Evolutionary conservation across 1,284 basidiomycete genomes (phyloP).

Genomic region (Leccinum ambiguum): DNA sequence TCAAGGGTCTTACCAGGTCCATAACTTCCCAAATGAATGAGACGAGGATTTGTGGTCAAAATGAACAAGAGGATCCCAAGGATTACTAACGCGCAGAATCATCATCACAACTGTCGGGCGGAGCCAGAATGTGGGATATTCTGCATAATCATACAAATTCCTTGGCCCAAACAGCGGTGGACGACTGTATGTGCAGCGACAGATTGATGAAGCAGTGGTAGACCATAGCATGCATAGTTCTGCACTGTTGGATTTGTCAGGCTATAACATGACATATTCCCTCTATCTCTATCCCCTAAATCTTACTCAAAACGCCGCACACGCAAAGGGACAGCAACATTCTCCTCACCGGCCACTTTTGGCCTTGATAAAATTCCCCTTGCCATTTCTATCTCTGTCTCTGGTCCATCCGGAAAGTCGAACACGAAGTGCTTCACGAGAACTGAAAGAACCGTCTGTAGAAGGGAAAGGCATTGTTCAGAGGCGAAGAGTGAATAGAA

Average conservation of each 20-base stretch:
- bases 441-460: slow-evolving; percentile 45
- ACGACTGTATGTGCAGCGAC: no score
- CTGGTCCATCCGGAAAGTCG: slow-evolving; percentile 41
- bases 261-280: no score
- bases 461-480: neutral
- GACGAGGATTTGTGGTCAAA: no score
- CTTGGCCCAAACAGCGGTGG: no score
- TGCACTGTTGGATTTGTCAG: no score
- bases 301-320: slow-evolving; percentile 29
- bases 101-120: neutral
- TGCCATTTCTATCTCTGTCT: slow-evolving; percentile 38
- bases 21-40: neutral
- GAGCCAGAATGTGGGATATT: no score
- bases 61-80: no score
- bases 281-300: neutral
- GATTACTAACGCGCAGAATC: neutral
- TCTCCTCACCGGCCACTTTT: slow-evolving; percentile 41
- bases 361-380: slow-evolving; percentile 42
- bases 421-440: slow-evolving; percentile 47
- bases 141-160: no score
- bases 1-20: neutral
- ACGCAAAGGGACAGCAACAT: slow-evolving; percentile 40
- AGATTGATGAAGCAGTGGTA: no score
- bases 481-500: neutral
- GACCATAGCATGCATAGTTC: no score